These are phyloP conservation scores for Citrus mangshanensis DNA, from an alignment of 345 rosid species.

Conservation along the genomic window DNA sequence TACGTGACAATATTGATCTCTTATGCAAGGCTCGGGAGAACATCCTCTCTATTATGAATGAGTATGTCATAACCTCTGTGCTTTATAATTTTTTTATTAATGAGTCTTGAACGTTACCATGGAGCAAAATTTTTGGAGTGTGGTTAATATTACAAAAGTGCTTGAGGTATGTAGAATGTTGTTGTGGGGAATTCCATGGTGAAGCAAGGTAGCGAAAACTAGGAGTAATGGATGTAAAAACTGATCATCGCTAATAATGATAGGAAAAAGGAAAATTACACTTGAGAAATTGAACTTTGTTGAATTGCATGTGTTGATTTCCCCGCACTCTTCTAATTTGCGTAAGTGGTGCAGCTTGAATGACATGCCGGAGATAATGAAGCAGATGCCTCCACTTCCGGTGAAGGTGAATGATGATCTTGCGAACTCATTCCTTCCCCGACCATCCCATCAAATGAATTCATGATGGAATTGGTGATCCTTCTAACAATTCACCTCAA, in stretches of 20 bases:
- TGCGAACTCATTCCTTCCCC: slow-evolving; percentile 58
- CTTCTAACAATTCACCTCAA: slow-evolving; percentile 19
- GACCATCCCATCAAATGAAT: slow-evolving; percentile 48
- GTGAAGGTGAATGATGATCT: slow-evolving; percentile 75
- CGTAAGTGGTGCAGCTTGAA: slow-evolving; percentile 52
- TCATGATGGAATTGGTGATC: slow-evolving; percentile 33
- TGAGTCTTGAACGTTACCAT: neutral
- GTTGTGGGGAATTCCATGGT: neutral
- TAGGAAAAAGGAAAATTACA: neutral
- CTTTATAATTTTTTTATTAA: slow-evolving; percentile 8
- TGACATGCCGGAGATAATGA: slow-evolving; percentile 81
- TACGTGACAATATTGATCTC: slow-evolving; percentile 59
- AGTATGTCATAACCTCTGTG: slow-evolving; percentile 37
- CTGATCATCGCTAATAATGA: neutral
- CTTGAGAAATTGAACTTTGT: neutral
- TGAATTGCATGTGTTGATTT: neutral
- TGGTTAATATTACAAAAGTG: neutral
- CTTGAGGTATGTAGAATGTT: neutral
- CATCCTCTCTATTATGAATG: slow-evolving; percentile 64
- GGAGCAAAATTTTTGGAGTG: neutral
- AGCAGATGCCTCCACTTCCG: slow-evolving; percentile 87
- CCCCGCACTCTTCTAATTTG: slow-evolving; percentile 14
- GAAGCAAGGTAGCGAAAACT: neutral
- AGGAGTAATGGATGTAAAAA: neutral
- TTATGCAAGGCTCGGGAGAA: slow-evolving; percentile 67